Evolutionary conservation across 441 rosid genomes (phyloP), one percentile per base, ranked within the genome.

Genomic region (Bocquillonia castaneifolia): DNA sequence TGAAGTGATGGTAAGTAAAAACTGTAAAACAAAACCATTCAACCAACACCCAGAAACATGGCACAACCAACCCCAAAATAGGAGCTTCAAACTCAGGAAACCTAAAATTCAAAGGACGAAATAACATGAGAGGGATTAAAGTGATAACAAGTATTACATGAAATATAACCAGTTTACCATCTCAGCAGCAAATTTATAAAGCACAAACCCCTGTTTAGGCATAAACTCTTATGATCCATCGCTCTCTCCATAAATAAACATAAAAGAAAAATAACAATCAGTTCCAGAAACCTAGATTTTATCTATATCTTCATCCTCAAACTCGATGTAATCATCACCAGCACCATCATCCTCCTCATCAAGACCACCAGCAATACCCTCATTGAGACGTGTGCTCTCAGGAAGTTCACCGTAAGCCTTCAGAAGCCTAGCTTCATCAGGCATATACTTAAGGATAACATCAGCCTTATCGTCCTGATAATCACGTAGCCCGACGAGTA

Each of bases 391-490:
- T 0, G 85, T 86, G 42, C 69, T 86, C 78, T 86, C 90, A 0
- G 96, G 96, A 48, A 90, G 88, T 83, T 90, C 93, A 47, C 90
- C 90, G n/a, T 88, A 88, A 0, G 93, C 93, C 79, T 86, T 88
- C 22, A 88, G 81, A 47, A 86, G 88, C 82, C 92, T 85, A 0
- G 96, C 93, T 69, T 90, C 96, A 60, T 90, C 93, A 0, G 96
- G 90, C 96, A 83, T 88, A 60, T 90, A 90, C 84, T 90, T 88
- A 20, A 90, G 80, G 70, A 90, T 90, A 36, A 90, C 92, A 75
- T 90, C 94, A 63, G 92, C 94, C 80, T 90, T 88, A 66, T 88
- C 93, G 70, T 90, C 96, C 72, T 88, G 96, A 67, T 79, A 90
- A 64, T 90, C 96, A n/a, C 96, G 86, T 10, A 90, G 79, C 2